These are phyloP conservation scores for Oenanthe javanica DNA, from an alignment of 140 eudicot genomes.

Conservation along the genomic window DNA sequence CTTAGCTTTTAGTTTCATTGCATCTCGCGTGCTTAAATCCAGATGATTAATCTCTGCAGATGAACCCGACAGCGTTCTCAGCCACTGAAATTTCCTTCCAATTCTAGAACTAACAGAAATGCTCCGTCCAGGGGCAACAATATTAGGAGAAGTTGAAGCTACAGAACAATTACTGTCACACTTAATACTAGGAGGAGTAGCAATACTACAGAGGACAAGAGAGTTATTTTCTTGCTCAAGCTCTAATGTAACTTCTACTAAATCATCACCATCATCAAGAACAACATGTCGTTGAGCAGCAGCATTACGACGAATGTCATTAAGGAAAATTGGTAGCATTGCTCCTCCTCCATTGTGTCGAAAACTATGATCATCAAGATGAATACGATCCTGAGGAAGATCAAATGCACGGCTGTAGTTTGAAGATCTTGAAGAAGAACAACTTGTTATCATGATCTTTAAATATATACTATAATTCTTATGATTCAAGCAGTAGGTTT, in stretches of 20 bases:
- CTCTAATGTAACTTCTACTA: slow-evolving; percentile 83
- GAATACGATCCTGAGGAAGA: slow-evolving; percentile 30
- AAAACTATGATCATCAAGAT: slow-evolving; percentile 28
- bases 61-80: slow-evolving; percentile 23
- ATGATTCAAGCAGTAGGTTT: neutral
- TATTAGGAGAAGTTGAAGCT: slow-evolving; percentile 7
- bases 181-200: slow-evolving; percentile 37
- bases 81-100: slow-evolving; percentile 53
- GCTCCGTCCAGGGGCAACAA: slow-evolving; percentile 24
- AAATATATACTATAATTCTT: neutral
- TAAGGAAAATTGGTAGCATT: slow-evolving; percentile 91
- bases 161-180: slow-evolving; percentile 9
- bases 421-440: slow-evolving; percentile 35
- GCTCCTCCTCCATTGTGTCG: slow-evolving; percentile 39
- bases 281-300: slow-evolving; percentile 12
- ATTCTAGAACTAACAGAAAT: slow-evolving; percentile 35
- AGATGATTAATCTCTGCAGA: slow-evolving; percentile 29
- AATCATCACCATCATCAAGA: slow-evolving; percentile 27
- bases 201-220: slow-evolving; percentile 48
- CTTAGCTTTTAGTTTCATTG: slow-evolving; percentile 50
- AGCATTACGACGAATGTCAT: slow-evolving; percentile 48
- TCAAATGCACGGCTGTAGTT: slow-evolving; percentile 48
- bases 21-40: slow-evolving; percentile 46
- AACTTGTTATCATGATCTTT: slow-evolving; percentile 26
- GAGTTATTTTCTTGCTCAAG: slow-evolving; percentile 35